Evolutionary conservation across 306 rosid genomes (phyloP).

Genomic region (Arachis hypogaea): DNA sequence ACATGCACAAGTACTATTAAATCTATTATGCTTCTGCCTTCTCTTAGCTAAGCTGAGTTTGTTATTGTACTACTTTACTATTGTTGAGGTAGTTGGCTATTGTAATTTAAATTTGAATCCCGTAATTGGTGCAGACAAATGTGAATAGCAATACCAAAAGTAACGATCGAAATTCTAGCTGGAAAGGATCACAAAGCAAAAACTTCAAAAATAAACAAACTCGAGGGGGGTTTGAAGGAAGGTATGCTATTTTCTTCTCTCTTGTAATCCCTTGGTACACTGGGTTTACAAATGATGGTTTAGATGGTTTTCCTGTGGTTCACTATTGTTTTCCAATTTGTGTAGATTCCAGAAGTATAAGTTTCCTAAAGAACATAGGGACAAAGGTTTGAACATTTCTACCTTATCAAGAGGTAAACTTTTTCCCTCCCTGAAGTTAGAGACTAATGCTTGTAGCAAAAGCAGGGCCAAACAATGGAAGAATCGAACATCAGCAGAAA

Average conservation of each 20-base stretch:
- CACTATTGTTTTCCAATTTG: slow-evolving; percentile 24
- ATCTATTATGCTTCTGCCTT: slow-evolving; percentile 27
- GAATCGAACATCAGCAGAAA: slow-evolving; percentile 49
- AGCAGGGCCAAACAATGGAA: slow-evolving; percentile 61
- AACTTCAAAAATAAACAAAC: slow-evolving; percentile 56
- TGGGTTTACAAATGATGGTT: slow-evolving; percentile 13
- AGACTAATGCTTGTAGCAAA: slow-evolving; percentile 38
- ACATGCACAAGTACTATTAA: slow-evolving; percentile 60
- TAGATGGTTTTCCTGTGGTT: slow-evolving; percentile 21
- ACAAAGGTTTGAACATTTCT: slow-evolving; percentile 65
- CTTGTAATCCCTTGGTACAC: slow-evolving; percentile 13
- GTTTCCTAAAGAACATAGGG: slow-evolving; percentile 46
- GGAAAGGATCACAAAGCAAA: slow-evolving; percentile 56
- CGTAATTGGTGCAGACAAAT: slow-evolving; percentile 56
- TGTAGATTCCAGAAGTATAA: slow-evolving; percentile 78
- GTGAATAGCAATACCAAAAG: slow-evolving; percentile 40
- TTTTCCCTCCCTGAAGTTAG: slow-evolving; percentile 18
- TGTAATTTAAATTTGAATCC: slow-evolving; percentile 17
- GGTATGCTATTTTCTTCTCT: slow-evolving; percentile 46
- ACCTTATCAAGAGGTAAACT: slow-evolving; percentile 22
- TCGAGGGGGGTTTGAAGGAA: slow-evolving; percentile 52
- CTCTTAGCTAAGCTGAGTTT: slow-evolving; percentile 5
- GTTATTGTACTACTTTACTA: not conserved
- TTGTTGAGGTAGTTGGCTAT: slow-evolving; percentile 16
- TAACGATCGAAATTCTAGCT: slow-evolving; percentile 52